Percentiles rank a stretch among this genome's conserved stretches.
These are phyloP conservation scores for Colletotrichum siamense DNA, from an alignment of 2,329 filamentous ascomycete genomes.

Conservation along the genomic window DNA sequence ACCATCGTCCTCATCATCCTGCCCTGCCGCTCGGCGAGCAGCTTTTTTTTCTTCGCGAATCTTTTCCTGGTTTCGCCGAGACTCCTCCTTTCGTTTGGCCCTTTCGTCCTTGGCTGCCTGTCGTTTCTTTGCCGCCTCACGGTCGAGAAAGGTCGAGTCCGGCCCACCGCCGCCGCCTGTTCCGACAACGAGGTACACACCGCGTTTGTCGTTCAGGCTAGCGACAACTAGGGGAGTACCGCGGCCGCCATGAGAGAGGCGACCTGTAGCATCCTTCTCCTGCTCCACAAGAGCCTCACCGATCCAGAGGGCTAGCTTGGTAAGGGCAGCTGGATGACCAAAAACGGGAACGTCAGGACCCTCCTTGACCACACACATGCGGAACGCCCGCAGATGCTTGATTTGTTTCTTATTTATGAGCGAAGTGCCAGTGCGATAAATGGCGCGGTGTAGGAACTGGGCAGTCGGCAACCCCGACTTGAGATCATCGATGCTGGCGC, in stretches of 20 bases:
- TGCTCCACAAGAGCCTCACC: constrained; percentile 91
- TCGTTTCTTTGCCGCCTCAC: constrained; percentile 68
- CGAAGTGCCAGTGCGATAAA: constrained; percentile 89
- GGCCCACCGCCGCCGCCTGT: constrained; percentile 86
- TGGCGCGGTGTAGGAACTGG: constrained; percentile 88
- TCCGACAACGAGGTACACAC: constrained; percentile 91
- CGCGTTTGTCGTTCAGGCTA: constrained; percentile 83
- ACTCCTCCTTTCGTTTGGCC: constrained; percentile 65
- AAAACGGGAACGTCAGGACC: constrained; percentile 92
- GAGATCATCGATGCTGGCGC: constrained; percentile 73
- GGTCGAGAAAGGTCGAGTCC: constrained; percentile 71
- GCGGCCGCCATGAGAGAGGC: constrained; percentile 69
- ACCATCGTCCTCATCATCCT: constrained; percentile 56
- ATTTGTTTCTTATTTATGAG: constrained; percentile 95
- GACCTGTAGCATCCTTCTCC: constrained; percentile 78
- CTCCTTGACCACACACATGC: constrained; percentile 95
- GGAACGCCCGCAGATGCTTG: constrained; percentile 88
- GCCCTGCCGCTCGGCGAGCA: constrained; percentile 53
- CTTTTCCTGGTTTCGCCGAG: constrained; percentile 60
- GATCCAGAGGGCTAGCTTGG: constrained; percentile 93
- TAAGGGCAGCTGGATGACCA: constrained; percentile 89
- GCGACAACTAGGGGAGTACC: constrained; percentile 90
- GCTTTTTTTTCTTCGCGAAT: constrained; percentile 66
- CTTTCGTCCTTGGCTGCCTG: constrained; percentile 69
- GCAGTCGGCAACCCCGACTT: constrained; percentile 81